These are phyloP conservation scores for Hypoxylon trugodes DNA, from an alignment of 495 filamentous ascomycete species.

Conservation along the genomic window DNA sequence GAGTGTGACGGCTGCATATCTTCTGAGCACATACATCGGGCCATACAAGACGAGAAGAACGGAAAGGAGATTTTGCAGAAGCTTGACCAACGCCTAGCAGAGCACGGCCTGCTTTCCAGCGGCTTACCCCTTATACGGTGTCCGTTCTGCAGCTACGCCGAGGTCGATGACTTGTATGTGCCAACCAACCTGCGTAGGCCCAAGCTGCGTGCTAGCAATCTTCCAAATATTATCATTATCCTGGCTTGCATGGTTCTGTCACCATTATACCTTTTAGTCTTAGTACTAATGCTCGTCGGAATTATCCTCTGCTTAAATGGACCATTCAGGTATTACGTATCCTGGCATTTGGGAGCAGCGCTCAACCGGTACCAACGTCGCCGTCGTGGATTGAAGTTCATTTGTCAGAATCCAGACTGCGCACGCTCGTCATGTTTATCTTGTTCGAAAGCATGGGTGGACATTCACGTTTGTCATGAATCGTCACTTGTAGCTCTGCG, in stretches of 20 bases:
- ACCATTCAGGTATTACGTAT: constrained; percentile 39
- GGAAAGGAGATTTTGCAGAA: constrained; percentile 74
- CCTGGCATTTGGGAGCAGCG: constrained; percentile 54
- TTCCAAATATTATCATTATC: constrained; percentile 56
- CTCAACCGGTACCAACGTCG: constrained; percentile 68
- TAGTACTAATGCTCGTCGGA: constrained; percentile 54
- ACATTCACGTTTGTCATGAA: constrained; percentile 83
- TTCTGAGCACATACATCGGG: constrained; percentile 70
- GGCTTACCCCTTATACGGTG: constrained; percentile 81
- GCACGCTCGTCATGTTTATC: constrained; percentile 75
- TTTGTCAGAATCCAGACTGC: constrained; percentile 74
- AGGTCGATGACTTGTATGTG: constrained; percentile 81
- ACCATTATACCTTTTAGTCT: constrained; percentile 60
- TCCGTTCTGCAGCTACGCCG: constrained; percentile 90
- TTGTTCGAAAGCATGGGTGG: constrained; percentile 70
- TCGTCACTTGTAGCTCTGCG: constrained; percentile 83
- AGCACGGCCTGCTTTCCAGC: constrained; percentile 74
- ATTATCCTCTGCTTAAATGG: constrained; percentile 48
- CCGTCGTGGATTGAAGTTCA: constrained; percentile 74
- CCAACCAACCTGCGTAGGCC: constrained; percentile 55
- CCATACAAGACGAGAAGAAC: constrained; percentile 70
- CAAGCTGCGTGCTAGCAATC: constrained; percentile 57
- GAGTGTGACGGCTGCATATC: constrained; percentile 81
- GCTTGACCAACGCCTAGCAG: constrained; percentile 78
- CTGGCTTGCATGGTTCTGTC: constrained; percentile 53